These are phyloP conservation scores for Eutrema salsugineum DNA, from an alignment of 441 rosid species.

Conservation along the genomic window DNA sequence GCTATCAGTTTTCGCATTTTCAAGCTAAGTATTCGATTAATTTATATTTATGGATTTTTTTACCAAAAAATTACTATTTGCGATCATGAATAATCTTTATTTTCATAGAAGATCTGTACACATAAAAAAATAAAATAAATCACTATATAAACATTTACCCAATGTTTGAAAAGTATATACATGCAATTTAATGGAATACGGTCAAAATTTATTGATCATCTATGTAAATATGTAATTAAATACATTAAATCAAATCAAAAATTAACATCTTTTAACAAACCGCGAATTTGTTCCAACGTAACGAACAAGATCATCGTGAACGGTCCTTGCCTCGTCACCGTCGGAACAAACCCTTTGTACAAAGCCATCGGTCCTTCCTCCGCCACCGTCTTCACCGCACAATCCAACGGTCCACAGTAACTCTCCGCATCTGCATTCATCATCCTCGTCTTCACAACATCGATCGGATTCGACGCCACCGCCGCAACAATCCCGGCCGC, in stretches of 20 bases:
- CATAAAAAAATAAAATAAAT: neutral
- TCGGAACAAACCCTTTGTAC: slow-evolving; percentile 65
- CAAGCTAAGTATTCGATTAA: neutral
- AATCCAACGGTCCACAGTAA: slow-evolving; percentile 53
- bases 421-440: slow-evolving; percentile 54
- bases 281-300: slow-evolving; percentile 61
- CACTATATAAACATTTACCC: neutral
- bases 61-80: too few relatives aligned
- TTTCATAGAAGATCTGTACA: too few relatives aligned
- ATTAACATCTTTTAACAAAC: slow-evolving; percentile 46
- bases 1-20: neutral
- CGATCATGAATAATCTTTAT: too few relatives aligned
- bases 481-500: slow-evolving; percentile 69
- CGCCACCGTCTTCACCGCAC: slow-evolving; percentile 50
- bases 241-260: slow-evolving; percentile 2
- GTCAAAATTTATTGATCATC: neutral
- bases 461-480: slow-evolving; percentile 61
- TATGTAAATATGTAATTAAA: too few relatives aligned
- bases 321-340: slow-evolving; percentile 65
- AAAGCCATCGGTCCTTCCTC: slow-evolving; percentile 66
- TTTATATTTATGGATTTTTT: neutral
- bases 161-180: neutral
- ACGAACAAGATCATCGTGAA: slow-evolving; percentile 64
- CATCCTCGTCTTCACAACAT: slow-evolving; percentile 64
- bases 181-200: neutral